phyloP scores from a whole-genome alignment of 352 stramenopile species.

The Phytophthora cryptogea region DNA sequence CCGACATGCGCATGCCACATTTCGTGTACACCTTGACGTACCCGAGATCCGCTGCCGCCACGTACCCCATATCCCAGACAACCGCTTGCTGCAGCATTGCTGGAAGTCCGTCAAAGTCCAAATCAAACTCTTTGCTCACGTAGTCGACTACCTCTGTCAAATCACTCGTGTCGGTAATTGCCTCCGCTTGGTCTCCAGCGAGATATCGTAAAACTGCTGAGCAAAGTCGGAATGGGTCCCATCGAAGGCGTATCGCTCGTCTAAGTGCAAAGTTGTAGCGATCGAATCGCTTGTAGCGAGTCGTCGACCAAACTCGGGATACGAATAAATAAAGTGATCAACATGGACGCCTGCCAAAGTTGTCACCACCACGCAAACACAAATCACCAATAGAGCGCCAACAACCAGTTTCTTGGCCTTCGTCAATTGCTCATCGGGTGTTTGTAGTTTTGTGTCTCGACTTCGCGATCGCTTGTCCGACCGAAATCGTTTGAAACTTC shows the following conservation, averaged over 20 bases:
- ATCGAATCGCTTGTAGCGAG: constrained; percentile 8
- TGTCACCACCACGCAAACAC: constrained; percentile 4
- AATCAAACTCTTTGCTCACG: constrained; percentile 26
- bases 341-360: background rate
- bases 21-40: constrained; percentile 44
- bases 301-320: constrained; percentile 5
- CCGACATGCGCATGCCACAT: constrained; percentile 48
- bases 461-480: constrained; percentile 1
- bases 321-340: constrained; percentile 24
- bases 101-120: constrained; percentile 34
- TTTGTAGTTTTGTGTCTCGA: background rate
- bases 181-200: constrained; percentile 21
- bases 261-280: constrained; percentile 30
- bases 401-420: constrained; percentile 6
- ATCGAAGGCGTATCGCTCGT: constrained; percentile 51
- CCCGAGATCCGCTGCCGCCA: constrained; percentile 29
- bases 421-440: background rate
- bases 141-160: constrained; percentile 24
- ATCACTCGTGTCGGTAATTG: constrained; percentile 20
- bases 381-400: constrained; percentile 6
- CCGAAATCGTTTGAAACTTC: constrained; percentile 2
- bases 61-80: constrained; percentile 53
- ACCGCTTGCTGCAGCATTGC: constrained; percentile 50
- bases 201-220: constrained; percentile 60
- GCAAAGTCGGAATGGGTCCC: constrained; percentile 55